phyloP scores from a whole-genome alignment of 495 filamentous ascomycete genomes.

The Aspergillus avenaceus region DNA sequence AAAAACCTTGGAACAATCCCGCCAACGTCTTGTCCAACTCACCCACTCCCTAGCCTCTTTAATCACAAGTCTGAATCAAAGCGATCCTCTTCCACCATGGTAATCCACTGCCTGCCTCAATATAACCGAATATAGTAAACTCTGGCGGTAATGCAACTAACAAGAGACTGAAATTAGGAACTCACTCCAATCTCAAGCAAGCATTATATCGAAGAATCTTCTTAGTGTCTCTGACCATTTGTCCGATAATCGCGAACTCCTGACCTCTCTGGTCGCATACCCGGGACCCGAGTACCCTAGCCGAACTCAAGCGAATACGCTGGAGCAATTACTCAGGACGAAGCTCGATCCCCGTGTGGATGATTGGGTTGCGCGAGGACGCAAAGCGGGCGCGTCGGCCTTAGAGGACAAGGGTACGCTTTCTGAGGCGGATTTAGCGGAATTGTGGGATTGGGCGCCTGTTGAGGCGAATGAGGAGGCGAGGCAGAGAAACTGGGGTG shows the following conservation, averaged over 20 bases:
- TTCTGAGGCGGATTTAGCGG: conserved; percentile 34
- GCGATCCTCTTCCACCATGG: conserved; percentile 59
- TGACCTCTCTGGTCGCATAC: conserved; percentile 62
- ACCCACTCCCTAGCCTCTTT: conserved; percentile 63
- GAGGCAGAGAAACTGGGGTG: conserved; percentile 47
- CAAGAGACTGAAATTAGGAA: conserved; percentile 39
- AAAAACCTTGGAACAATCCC: conserved; percentile 69
- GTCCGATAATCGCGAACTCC: conserved; percentile 53
- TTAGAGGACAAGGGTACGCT: conserved; percentile 32
- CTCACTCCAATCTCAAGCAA: conserved; percentile 63
- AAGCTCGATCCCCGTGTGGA: conserved; percentile 75
- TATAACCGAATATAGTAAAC: no score
- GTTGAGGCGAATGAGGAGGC: conserved; percentile 49
- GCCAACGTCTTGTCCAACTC: conserved; percentile 67
- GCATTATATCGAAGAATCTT: conserved; percentile 63
- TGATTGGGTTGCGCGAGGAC: conserved; percentile 63
- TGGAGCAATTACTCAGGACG: conserved; percentile 68
- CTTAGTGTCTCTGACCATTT: conserved; percentile 54
- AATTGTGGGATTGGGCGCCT: conserved; percentile 49
- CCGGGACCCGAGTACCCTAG: conserved; percentile 74
- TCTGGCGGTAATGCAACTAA: not conserved
- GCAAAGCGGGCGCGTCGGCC: conserved; percentile 27
- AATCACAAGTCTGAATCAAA: conserved; percentile 46
- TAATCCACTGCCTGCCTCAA: conserved; percentile 18
- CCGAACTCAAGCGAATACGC: conserved; percentile 58